phyloP scores from a whole-genome alignment of 2,329 filamentous ascomycete genomes.

The Aspergillus chevalieri region DNA sequence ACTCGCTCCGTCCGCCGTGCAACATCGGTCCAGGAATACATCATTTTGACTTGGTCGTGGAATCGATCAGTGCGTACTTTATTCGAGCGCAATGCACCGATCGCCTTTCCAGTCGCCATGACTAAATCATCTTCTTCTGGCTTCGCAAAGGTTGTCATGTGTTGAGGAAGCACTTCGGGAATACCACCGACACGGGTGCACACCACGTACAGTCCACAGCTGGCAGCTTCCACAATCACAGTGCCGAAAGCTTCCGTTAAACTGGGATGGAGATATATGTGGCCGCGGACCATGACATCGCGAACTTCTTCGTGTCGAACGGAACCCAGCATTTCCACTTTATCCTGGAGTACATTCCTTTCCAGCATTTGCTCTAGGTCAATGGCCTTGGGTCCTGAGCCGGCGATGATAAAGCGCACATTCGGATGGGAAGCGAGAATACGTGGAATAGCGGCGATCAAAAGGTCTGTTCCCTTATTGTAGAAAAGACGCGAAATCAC shows the following conservation, averaged over 20 bases:
- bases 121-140: constrained; percentile 96
- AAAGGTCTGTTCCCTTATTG: constrained; percentile 94
- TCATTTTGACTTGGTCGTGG: constrained; percentile 92
- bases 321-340: constrained; percentile 84
- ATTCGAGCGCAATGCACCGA: constrained; percentile 75
- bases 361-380: constrained; percentile 98
- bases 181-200: constrained; percentile 96
- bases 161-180: constrained; percentile 85
- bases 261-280: constrained; percentile 93
- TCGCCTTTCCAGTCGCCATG: constrained; percentile 79
- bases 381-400: constrained; percentile 92
- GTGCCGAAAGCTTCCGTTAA: constrained; percentile 96
- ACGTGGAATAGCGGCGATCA: constrained; percentile 92
- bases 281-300: constrained; percentile 93
- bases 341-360: constrained; percentile 85
- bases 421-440: constrained; percentile 86
- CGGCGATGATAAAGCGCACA: constrained; percentile 93
- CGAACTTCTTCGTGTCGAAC: constrained; percentile 94
- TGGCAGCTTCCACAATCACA: constrained; percentile 94
- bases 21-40: constrained; percentile 98
- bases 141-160: constrained; percentile 97
- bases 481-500: constrained; percentile 97
- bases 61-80: constrained; percentile 88
- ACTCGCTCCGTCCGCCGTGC: constrained; percentile 89
- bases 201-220: constrained; percentile 91